Percentiles rank a stretch among this genome's conserved stretches.
phyloP scores from a whole-genome alignment of 2,329 filamentous ascomycete genomes.

The Colletotrichum zoysiae region DNA sequence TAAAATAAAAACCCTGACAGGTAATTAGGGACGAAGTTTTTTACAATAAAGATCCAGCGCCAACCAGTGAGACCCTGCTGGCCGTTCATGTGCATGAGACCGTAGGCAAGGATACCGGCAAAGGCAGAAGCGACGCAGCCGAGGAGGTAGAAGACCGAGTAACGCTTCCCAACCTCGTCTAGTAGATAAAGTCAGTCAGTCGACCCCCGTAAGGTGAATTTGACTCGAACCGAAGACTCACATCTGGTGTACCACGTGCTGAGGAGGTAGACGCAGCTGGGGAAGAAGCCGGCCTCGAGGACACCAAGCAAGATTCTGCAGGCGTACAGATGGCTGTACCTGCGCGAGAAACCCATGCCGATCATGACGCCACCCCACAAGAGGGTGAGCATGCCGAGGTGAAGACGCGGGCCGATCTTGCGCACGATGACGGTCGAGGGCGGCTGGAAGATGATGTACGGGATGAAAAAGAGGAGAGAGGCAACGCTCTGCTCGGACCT shows the following conservation, averaged over 20 bases:
- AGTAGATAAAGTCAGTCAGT: background rate
- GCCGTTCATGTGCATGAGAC: slow-evolving; percentile 74
- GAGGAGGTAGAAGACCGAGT: slow-evolving; percentile 77
- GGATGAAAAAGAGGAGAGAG: slow-evolving; percentile 80
- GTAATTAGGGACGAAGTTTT: background rate
- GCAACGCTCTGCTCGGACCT: slow-evolving; percentile 65
- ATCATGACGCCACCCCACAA: slow-evolving; percentile 74
- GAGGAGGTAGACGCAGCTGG: slow-evolving; percentile 77
- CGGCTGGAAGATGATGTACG: slow-evolving; percentile 79
- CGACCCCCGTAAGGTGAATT: background rate
- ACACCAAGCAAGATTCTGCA: slow-evolving; percentile 71
- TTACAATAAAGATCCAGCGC: slow-evolving; percentile 74
- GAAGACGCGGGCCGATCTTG: slow-evolving; percentile 72
- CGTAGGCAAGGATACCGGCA: slow-evolving; percentile 77
- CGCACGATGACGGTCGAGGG: slow-evolving; percentile 78
- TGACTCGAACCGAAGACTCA: slow-evolving; percentile 50
- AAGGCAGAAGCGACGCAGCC: slow-evolving; percentile 76
- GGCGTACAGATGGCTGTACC: slow-evolving; percentile 64
- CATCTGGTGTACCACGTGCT: slow-evolving; percentile 79
- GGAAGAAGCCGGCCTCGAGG: slow-evolving; percentile 80
- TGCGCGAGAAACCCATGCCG: slow-evolving; percentile 72
- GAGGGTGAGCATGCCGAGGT: slow-evolving; percentile 66
- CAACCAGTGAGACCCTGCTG: slow-evolving; percentile 68
- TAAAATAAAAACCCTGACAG: background rate
- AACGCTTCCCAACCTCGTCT: slow-evolving; percentile 78